These are phyloP conservation scores for Picochlorum sp. DNA, from an alignment of 139 green algal genomes.

Conservation along the genomic window DNA sequence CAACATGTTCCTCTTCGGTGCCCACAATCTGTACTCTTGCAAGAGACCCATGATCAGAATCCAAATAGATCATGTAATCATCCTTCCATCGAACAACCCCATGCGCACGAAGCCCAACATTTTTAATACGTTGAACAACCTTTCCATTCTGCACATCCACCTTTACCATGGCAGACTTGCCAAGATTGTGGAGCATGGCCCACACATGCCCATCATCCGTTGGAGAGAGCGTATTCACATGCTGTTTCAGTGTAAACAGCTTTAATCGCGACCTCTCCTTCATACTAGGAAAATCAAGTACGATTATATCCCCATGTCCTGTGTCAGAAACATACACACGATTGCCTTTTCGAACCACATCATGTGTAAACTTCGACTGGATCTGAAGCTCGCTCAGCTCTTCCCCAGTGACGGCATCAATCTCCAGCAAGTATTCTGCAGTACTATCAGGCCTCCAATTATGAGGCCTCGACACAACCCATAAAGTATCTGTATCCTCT, in stretches of 20 bases:
- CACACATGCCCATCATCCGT: conserved; percentile 38
- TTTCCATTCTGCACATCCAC: conserved; percentile 30
- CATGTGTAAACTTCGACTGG: conserved; percentile 55
- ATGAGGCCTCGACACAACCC: conserved; percentile 58
- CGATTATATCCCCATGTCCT: conserved; percentile 48
- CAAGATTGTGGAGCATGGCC: conserved; percentile 71
- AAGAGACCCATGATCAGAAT: conserved; percentile 43
- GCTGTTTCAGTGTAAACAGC: conserved; percentile 55
- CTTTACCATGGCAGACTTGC: conserved; percentile 38
- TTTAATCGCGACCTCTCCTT: conserved; percentile 26
- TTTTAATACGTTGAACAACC: conserved; percentile 13
- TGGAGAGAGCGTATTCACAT: conserved; percentile 67
- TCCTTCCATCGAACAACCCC: conserved; percentile 42
- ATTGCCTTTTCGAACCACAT: conserved; percentile 44
- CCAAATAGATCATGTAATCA: conserved; percentile 43
- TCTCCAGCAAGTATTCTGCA: conserved; percentile 51
- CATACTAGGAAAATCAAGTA: conserved; percentile 53
- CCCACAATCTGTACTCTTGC: not conserved
- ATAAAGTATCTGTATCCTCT: conserved; percentile 31
- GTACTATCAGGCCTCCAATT: conserved; percentile 53
- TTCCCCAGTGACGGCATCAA: conserved; percentile 43
- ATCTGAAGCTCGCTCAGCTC: conserved; percentile 32
- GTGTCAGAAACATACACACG: conserved; percentile 57
- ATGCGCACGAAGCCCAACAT: conserved; percentile 51
- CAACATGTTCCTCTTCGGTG: too few species aligned